A percentile compares a stretch with the other conserved stretches of the same genome.
phyloP scores from a whole-genome alignment of 2,329 filamentous ascomycete species.

The Calonectria honghensis region DNA sequence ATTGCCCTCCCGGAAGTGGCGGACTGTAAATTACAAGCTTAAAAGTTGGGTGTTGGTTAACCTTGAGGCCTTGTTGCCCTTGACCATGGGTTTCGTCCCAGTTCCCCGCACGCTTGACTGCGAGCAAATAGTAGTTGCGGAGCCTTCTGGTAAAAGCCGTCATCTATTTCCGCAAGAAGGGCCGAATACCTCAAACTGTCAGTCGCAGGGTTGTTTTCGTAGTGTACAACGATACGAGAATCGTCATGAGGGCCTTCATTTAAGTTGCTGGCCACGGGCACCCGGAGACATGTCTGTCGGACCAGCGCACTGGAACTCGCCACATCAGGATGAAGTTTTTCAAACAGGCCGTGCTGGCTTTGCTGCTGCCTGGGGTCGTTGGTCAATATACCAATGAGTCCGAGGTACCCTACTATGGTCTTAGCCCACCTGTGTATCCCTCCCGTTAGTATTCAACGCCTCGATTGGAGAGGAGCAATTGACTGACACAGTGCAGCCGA shows the following conservation, averaged over 20 bases:
- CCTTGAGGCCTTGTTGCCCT: conserved; percentile 4
- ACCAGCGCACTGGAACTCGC: not conserved
- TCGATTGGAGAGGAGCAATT: not conserved
- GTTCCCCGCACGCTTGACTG: conserved; percentile 18
- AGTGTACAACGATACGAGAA: not conserved
- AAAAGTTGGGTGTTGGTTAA: conserved; percentile 25
- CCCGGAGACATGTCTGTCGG: no score
- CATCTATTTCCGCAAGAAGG: conserved; percentile 2
- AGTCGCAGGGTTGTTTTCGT: not conserved
- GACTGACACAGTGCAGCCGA: not conserved
- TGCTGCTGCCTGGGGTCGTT: conserved; percentile 1
- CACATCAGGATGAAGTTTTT: conserved; percentile 14
- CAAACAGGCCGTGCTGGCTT: conserved; percentile 1
- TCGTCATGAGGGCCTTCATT: not conserved
- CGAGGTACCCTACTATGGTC: conserved; percentile 18
- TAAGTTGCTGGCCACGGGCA: not conserved
- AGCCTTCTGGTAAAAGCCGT: conserved; percentile 2
- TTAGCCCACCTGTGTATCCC: conserved; percentile 5
- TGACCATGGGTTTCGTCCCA: conserved; percentile 18
- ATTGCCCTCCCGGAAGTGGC: conserved; percentile 11
- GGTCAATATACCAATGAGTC: conserved; percentile 23
- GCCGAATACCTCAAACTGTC: conserved; percentile 24
- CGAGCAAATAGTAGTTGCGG: conserved; percentile 13
- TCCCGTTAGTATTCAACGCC: not conserved
- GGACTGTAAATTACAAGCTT: conserved; percentile 24